phyloP scores from a whole-genome alignment of 257 asterid species.

The Echium plantagineum region DNA sequence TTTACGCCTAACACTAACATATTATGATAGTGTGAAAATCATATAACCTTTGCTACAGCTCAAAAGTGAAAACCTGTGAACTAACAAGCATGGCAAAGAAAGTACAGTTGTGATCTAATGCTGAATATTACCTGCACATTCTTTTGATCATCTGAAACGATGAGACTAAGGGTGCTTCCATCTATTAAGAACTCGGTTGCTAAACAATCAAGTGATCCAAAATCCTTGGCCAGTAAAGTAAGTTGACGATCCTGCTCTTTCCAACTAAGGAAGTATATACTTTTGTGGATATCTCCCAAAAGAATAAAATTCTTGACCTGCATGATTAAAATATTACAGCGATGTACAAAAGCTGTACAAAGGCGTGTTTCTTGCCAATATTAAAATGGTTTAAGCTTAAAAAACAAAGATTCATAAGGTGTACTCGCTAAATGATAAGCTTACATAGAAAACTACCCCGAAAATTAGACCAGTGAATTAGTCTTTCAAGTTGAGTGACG shows the following conservation, averaged over 20 bases:
- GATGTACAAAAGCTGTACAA: not conserved
- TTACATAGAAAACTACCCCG: not conserved
- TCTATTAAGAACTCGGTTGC: constrained; percentile 93
- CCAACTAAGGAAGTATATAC: constrained; percentile 96
- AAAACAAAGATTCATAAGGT: no score
- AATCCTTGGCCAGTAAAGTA: constrained; percentile 81
- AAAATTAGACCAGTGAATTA: no score
- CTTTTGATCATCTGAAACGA: constrained; percentile 93
- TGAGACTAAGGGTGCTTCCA: constrained; percentile 91
- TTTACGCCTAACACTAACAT: not conserved
- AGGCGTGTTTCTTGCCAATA: not conserved
- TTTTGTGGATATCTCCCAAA: constrained; percentile 91
- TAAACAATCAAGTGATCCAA: constrained; percentile 83
- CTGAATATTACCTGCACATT: constrained; percentile 72
- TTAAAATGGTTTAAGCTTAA: no score
- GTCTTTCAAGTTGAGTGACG: not conserved
- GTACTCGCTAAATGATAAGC: not conserved
- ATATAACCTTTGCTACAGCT: not conserved
- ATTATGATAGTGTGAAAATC: not conserved
- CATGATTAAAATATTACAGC: constrained; percentile 15
- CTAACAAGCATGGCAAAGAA: not conserved
- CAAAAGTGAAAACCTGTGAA: not conserved
- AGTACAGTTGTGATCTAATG: not conserved
- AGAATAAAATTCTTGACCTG: constrained; percentile 95
- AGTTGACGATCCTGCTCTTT: constrained; percentile 96